Conservation (phyloP, 2,329 filamentous ascomycete genomes). For the Neonectria ditissima region DNA sequence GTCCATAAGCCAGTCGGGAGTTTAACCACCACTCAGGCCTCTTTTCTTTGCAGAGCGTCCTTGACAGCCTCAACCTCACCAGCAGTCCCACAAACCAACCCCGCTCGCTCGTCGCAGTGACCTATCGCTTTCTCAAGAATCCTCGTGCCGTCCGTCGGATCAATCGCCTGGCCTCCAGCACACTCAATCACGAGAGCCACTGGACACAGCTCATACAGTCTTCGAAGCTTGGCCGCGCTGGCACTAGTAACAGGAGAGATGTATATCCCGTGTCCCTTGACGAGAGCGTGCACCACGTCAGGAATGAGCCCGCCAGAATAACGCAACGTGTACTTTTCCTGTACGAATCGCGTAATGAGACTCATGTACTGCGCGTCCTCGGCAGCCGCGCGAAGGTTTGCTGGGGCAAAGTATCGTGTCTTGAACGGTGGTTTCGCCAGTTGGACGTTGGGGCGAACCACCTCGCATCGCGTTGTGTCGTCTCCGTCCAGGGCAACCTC, state of each 20-base stretch:
- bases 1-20: too few species aligned
- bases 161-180: slow-evolving; percentile 67
- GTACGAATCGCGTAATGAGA: slow-evolving; percentile 63
- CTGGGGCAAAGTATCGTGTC: slow-evolving; percentile 71
- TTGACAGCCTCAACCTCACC: slow-evolving; percentile 59
- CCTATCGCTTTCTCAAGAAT: slow-evolving; percentile 55
- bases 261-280: slow-evolving; percentile 72
- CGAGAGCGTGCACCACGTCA: slow-evolving; percentile 68
- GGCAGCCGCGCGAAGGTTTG: slow-evolving; percentile 69
- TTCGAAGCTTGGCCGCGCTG: slow-evolving; percentile 68
- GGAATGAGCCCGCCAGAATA: slow-evolving; percentile 72
- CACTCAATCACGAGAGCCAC: slow-evolving; percentile 72
- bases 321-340: slow-evolving; percentile 67
- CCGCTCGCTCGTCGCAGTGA: slow-evolving; percentile 62
- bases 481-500: slow-evolving; percentile 60
- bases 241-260: slow-evolving; percentile 65
- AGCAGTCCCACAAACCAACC: slow-evolving; percentile 62
- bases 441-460: slow-evolving; percentile 57
- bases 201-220: slow-evolving; percentile 70
- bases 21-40: too few species aligned
- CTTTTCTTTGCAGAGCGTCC: slow-evolving; percentile 24
- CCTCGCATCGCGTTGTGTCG: slow-evolving; percentile 42
- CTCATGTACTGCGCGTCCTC: slow-evolving; percentile 62
- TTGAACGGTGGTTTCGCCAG: slow-evolving; percentile 55
- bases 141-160: slow-evolving; percentile 56